These are phyloP conservation scores for Blumeriella jaapii DNA, from an alignment of 2,329 filamentous ascomycete genomes.

Conservation along the genomic window DNA sequence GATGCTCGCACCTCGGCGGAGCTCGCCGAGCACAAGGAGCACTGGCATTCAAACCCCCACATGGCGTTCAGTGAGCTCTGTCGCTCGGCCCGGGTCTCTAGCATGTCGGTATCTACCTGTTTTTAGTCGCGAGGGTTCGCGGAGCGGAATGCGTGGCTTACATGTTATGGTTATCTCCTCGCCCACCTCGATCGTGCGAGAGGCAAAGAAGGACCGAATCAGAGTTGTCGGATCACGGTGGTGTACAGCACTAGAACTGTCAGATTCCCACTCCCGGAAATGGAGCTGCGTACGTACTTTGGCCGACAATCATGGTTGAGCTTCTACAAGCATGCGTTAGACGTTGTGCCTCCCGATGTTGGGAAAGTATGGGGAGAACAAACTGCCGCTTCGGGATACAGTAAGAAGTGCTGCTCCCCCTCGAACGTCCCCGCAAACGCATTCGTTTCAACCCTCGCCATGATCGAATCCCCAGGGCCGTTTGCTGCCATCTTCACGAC, in stretches of 20 bases:
- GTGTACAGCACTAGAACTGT: constrained; percentile 24
- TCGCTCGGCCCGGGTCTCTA: constrained; percentile 26
- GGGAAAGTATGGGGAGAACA: constrained; percentile 1
- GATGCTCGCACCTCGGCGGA: constrained; percentile 24
- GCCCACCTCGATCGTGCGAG: constrained; percentile 29
- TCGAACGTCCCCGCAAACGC: constrained; percentile 22
- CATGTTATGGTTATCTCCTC: constrained; percentile 34
- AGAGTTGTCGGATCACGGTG: constrained; percentile 29
- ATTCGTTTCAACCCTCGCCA: constrained; percentile 25
- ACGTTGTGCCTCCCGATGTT: background rate
- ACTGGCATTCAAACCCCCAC: constrained; percentile 33
- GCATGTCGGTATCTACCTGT: constrained; percentile 21
- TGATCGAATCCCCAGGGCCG: constrained; percentile 17
- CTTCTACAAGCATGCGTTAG: constrained; percentile 19
- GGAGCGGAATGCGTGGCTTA: constrained; percentile 5
- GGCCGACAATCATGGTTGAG: constrained; percentile 34
- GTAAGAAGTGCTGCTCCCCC: constrained; percentile 17
- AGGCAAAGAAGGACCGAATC: constrained; percentile 29
- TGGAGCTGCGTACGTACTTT: constrained; percentile 23
- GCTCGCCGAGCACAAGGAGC: constrained; percentile 26
- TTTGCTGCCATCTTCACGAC: constrained; percentile 16
- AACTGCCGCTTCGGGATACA: constrained; percentile 24
- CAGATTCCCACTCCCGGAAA: background rate
- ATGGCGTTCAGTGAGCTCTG: constrained; percentile 24
- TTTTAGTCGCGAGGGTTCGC: constrained; percentile 1